Evolutionary conservation across 2,329 filamentous ascomycete genomes (phyloP), one percentile per base, ranked within the genome.

Genomic region (Teratosphaeriaceae sp.): DNA sequence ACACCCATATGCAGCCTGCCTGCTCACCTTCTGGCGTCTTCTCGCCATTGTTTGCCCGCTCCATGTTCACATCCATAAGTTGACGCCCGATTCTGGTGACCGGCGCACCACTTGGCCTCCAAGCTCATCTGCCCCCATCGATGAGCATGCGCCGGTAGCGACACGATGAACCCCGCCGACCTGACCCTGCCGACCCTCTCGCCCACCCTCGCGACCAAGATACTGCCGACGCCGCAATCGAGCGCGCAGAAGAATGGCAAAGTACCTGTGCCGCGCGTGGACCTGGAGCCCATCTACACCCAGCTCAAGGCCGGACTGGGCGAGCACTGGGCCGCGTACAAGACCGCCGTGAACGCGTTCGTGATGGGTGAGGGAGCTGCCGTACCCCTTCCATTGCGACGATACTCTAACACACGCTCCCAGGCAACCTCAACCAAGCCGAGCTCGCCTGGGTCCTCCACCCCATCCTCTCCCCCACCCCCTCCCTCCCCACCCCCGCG

Each of bases 251-350:
- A 74, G 46, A 67, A 70, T 37, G 69, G 69, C 40, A 59, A 54
- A 43, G 69, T 70, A 40, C 70, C 70, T n/a, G 72, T 76, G 19
- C 78, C 76, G 51, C 74, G 79, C 48, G 70, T 82, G 43, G 79
- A 82, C 52, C 64, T 80, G 40, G 79, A 82, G 57, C 76, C 78
- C 20, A 67, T 80, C 39, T 82, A 82, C 56, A 72, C 75, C 8
- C 73, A 77, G 47, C 66, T 83, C 42, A 82, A 82, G 57, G 65
- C 69, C 39, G 71, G 72, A 16, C 72, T 82, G 46, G 75, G 73
- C 46, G 75, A 80, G 45, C 68, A 74, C 51, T 82, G 78, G 78
- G 64, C 67, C 13, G 69, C 71, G 36, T 83, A 83, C 55, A 80
- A 80, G 58, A 72, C 76, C 42, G 67, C 75, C 3, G 66, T 79